Conservation (phyloP, 225 moss, liverwort and hornwort species). For the Physcomitrium patens region DNA sequence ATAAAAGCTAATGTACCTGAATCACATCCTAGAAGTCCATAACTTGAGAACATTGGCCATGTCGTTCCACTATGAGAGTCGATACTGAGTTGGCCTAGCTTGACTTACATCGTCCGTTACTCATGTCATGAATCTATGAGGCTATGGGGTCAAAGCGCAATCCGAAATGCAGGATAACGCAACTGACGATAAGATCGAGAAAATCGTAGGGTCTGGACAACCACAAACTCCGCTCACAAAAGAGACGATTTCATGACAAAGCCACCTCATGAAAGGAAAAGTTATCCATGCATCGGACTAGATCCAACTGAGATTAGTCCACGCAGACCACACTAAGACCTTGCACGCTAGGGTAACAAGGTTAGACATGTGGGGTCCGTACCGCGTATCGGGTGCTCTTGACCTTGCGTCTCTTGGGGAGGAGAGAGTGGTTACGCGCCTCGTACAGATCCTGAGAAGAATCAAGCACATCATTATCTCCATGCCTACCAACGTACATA, state of each 20-base stretch:
- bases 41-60: not conserved
- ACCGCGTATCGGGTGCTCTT: conserved; percentile 54
- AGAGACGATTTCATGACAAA: conserved; percentile 27
- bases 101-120: not conserved
- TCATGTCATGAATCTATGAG: conserved; percentile 6
- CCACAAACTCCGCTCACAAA: not conserved
- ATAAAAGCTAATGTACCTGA: no score
- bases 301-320: not conserved
- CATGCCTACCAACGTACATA: conserved; percentile 6
- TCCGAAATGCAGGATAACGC: no score
- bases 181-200: no score
- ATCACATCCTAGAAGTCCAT: not conserved
- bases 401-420: conserved; percentile 59
- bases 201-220: conserved; percentile 13
- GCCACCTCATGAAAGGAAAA: conserved; percentile 30
- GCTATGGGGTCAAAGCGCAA: conserved; percentile 34
- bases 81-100: no score
- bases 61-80: no score
- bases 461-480: conserved; percentile 26
- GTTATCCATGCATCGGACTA: not conserved
- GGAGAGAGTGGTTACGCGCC: conserved; percentile 31
- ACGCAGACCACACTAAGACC: conserved; percentile 8
- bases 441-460: conserved; percentile 34
- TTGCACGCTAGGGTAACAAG: conserved; percentile 21
- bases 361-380: not conserved